Conservation (phyloP, 345 rosid species). For the Populus euphratica region DNA sequence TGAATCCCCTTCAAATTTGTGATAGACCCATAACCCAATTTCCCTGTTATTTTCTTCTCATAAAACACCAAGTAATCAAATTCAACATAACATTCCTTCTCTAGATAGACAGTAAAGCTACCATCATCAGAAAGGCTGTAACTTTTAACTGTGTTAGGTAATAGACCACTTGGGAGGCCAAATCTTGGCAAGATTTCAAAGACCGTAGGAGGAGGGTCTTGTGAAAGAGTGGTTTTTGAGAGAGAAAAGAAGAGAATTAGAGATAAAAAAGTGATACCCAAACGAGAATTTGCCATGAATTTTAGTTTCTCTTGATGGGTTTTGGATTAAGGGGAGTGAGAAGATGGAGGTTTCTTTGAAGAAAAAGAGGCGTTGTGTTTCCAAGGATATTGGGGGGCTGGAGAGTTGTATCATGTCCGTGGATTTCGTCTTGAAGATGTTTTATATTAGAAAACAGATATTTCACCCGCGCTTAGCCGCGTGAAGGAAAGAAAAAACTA, state of each 20-base stretch:
- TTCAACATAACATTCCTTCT: constrained; percentile 53
- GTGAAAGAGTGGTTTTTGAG: constrained; percentile 17
- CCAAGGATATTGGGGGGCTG: background rate
- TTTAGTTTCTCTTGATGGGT: background rate
- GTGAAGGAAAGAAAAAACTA: too few species aligned
- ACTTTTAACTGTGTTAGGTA: constrained; percentile 55
- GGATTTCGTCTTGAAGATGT: background rate
- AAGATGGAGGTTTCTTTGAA: background rate
- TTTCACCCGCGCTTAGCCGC: too few species aligned
- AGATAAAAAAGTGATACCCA: constrained; percentile 6
- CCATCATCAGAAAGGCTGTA: constrained; percentile 70
- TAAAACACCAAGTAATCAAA: constrained; percentile 86
- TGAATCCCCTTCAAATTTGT: constrained; percentile 72
- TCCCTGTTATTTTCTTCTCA: constrained; percentile 62
- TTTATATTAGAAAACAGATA: background rate
- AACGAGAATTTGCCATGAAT: background rate
- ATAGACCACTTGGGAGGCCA: constrained; percentile 85
- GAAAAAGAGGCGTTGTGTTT: background rate
- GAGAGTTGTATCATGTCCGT: background rate
- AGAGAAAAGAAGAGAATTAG: constrained; percentile 25
- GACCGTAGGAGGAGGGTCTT: constrained; percentile 38
- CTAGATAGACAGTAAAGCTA: constrained; percentile 47
- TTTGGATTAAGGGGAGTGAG: background rate
- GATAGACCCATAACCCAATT: constrained; percentile 69
- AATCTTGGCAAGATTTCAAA: constrained; percentile 77